Evolutionary conservation across 495 filamentous ascomycete species (phyloP).

Genomic region (Penicillium diatomitis): DNA sequence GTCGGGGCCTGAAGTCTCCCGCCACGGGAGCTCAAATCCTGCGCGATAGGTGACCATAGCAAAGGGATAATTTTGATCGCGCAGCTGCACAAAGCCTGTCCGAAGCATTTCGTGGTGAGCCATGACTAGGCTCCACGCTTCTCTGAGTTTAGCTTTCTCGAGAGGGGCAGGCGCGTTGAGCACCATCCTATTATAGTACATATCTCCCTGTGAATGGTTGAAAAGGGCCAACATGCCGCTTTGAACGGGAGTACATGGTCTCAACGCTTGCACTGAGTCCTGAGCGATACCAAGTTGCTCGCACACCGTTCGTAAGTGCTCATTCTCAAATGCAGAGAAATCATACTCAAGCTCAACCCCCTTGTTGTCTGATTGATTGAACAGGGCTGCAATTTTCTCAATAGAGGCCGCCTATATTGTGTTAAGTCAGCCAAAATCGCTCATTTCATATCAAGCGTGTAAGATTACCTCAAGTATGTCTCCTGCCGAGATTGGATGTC

Average conservation of each 20-base stretch:
- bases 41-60: conserved; percentile 53
- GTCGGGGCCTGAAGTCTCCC: conserved; percentile 8
- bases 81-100: conserved; percentile 55
- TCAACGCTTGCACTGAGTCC: conserved; percentile 17
- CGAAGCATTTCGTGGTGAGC: conserved; percentile 58
- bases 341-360: conserved; percentile 14
- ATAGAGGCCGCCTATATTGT: conserved; percentile 32
- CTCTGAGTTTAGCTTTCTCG: conserved; percentile 42
- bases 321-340: conserved; percentile 35
- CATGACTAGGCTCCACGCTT: conserved; percentile 49
- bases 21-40: conserved; percentile 34
- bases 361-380: conserved; percentile 9
- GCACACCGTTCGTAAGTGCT: conserved; percentile 46
- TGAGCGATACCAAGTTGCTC: conserved; percentile 10
- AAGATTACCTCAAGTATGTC: conserved; percentile 54
- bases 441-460: too few species aligned
- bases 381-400: conserved; percentile 18
- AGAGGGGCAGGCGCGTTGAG: conserved; percentile 42
- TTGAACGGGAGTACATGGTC: conserved; percentile 57
- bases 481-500: conserved; percentile 48
- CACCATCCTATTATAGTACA: conserved; percentile 75
- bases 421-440: conserved; percentile 18
- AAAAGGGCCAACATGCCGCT: conserved; percentile 76
- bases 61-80: conserved; percentile 41
- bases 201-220: conserved; percentile 49